These are phyloP conservation scores for Entomortierella chlamydospora DNA, from an alignment of 192 early-diverging fungal species.

Conservation along the genomic window DNA sequence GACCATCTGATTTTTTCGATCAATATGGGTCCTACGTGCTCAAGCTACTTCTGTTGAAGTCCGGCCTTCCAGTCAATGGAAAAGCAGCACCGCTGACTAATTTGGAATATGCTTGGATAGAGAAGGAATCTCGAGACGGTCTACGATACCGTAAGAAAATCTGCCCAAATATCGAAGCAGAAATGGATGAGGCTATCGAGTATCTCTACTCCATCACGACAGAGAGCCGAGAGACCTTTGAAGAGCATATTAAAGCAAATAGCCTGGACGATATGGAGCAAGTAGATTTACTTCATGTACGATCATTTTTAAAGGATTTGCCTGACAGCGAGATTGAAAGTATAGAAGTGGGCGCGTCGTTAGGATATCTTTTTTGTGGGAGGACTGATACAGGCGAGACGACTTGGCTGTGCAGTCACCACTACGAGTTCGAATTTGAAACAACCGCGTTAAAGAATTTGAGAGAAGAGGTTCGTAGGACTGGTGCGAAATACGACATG, in stretches of 20 bases:
- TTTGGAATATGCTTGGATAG: neutral
- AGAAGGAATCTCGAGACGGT: neutral
- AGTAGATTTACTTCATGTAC: neutral
- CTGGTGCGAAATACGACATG: neutral
- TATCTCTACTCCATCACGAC: neutral
- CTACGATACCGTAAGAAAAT: neutral
- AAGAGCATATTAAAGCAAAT: neutral
- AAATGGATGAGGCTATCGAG: conserved; percentile 1
- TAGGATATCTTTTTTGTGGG: neutral
- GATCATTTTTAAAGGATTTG: conserved; percentile 4
- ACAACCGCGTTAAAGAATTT: neutral
- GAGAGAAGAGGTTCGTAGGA: neutral
- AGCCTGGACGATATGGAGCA: neutral
- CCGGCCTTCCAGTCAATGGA: conserved; percentile 10
- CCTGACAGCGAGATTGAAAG: neutral
- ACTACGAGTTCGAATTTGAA: conserved; percentile 1
- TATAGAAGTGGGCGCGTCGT: neutral
- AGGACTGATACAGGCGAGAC: neutral
- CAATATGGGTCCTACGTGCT: conserved; percentile 14
- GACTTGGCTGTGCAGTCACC: conserved; percentile 8
- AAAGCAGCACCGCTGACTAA: neutral
- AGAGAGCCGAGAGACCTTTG: neutral
- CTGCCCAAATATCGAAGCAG: conserved; percentile 1
- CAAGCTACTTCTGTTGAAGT: conserved; percentile 2
- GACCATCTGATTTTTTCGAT: conserved; percentile 17